Evolutionary conservation across 371 early-diverging fungal genomes (phyloP), one percentile per base, ranked within the genome.

Genomic region (Mucor circinelloides): DNA sequence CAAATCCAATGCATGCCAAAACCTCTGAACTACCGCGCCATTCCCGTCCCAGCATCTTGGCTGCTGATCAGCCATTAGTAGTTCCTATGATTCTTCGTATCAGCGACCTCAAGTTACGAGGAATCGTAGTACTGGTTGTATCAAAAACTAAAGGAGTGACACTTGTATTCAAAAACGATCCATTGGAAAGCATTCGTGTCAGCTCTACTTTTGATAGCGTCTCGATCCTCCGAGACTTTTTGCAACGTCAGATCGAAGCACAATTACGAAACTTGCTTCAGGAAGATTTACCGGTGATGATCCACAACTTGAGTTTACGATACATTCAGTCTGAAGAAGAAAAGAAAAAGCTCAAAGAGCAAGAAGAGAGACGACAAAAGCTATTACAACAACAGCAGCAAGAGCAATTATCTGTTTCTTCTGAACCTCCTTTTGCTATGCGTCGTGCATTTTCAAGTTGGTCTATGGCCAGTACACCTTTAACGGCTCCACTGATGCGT

Each of bases 81-180:
- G 97, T 99, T 5, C 99, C 98, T 1, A 97, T 99, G 96, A 83
- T 92, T 31, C 81, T 99, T 42, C 88, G 94, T 58, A 95, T 99
- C 38, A 91, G 92, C 63, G 90, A 95, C 58, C 82, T 99, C 6
- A 88, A 90, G 58, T 76, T 99, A 19, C 86, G 94, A 32, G 99
- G 97, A 1, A 96, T 98, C 64, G 88, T 97, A n/a, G 94, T 93
- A 2, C 82, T 99, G 23, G 96, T 94, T 0, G 94, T 98, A 5
- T 95, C 95, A 63, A 92, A 94, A 74, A 84, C 88, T 54, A 92
- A 91, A 72, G 99, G 99, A 30, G 89, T 98, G 38, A 97, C 99
- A 1, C 86, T 98, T 38, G 95, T 92, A 6, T 98, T 99, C 75
- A 97, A 97, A 72, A 97, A 95, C 71, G 98, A 98, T 67, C 99